Conservation (phyloP, 805 yeast genomes). For the Wickerhamiella musiphila region DNA sequence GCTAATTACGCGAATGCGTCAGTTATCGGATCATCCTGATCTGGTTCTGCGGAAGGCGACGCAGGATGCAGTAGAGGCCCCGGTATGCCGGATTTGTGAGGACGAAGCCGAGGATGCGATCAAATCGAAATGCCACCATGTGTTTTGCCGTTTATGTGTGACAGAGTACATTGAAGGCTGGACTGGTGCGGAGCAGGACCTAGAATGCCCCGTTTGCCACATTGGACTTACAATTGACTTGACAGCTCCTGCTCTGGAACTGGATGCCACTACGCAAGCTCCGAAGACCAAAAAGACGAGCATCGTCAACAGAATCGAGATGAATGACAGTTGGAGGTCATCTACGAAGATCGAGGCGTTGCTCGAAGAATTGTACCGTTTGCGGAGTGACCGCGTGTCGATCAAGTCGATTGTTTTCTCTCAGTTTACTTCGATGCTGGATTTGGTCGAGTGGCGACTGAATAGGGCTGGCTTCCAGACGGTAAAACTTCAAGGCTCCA, state of each 20-base stretch:
- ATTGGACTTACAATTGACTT: constrained; percentile 82
- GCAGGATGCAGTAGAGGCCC: constrained; percentile 27
- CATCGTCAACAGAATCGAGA: constrained; percentile 73
- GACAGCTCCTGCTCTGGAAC: constrained; percentile 59
- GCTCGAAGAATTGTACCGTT: constrained; percentile 76
- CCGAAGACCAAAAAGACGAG: constrained; percentile 37
- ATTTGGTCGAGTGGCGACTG: constrained; percentile 87
- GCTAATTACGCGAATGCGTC: constrained; percentile 91
- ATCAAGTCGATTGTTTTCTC: constrained; percentile 93
- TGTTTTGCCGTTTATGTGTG: constrained; percentile 83
- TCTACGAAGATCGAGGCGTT: constrained; percentile 94
- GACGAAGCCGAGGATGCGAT: constrained; percentile 98
- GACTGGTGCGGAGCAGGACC: constrained; percentile 36
- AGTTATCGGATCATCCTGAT: constrained; percentile 96
- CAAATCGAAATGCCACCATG: constrained; percentile 84
- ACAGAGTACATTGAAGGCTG: constrained; percentile 71
- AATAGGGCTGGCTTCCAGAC: constrained; percentile 90
- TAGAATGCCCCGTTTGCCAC: constrained; percentile 93
- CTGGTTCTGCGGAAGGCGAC: constrained; percentile 53
- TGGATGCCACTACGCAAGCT: constrained; percentile 31
- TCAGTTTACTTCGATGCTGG: constrained; percentile 93
- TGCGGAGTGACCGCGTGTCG: constrained; percentile 73
- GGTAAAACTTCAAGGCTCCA: constrained; percentile 86
- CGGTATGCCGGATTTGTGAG: constrained; percentile 85
- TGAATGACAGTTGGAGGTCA: constrained; percentile 77